phyloP scores from a whole-genome alignment of 2,329 filamentous ascomycete genomes.

The Penicillium psychrosexuale region DNA sequence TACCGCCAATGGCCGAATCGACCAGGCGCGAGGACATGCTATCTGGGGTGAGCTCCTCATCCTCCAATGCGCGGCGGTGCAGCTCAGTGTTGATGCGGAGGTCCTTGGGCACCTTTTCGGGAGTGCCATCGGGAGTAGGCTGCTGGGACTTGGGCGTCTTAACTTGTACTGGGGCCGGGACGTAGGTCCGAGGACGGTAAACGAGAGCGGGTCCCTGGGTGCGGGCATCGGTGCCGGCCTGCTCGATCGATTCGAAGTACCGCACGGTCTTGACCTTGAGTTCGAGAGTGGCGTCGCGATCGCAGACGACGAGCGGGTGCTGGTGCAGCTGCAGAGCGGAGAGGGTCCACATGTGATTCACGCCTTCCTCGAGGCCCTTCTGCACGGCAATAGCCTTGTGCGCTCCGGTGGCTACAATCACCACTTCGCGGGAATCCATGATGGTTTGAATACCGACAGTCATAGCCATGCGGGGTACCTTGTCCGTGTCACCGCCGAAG shows the following conservation, averaged over 20 bases:
- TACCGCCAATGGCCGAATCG: slow-evolving; percentile 45
- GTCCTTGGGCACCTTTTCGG: slow-evolving; percentile 37
- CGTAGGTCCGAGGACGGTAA: slow-evolving; percentile 38
- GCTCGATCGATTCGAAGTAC: slow-evolving; percentile 71
- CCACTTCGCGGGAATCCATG: slow-evolving; percentile 74
- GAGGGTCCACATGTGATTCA: slow-evolving; percentile 90
- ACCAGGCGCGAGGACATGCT: slow-evolving; percentile 49
- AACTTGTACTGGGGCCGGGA: slow-evolving; percentile 28
- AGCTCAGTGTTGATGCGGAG: slow-evolving; percentile 47
- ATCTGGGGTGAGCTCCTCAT: slow-evolving; percentile 48
- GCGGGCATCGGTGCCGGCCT: slow-evolving; percentile 53
- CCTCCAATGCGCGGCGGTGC: slow-evolving; percentile 33
- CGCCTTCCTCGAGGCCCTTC: slow-evolving; percentile 73
- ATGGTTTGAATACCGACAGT: slow-evolving; percentile 84
- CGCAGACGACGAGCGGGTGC: slow-evolving; percentile 77
- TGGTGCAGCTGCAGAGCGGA: slow-evolving; percentile 77
- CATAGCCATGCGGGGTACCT: slow-evolving; percentile 77
- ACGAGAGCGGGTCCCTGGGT: slow-evolving; percentile 45
- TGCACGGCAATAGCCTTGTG: slow-evolving; percentile 78
- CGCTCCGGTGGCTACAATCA: slow-evolving; percentile 76
- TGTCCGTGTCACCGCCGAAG: slow-evolving; percentile 69
- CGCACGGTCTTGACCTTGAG: slow-evolving; percentile 71
- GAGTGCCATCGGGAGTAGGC: slow-evolving; percentile 27
- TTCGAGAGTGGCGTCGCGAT: slow-evolving; percentile 74
- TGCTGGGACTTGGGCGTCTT: slow-evolving; percentile 23